phyloP scores from a whole-genome alignment of 1,284 basidiomycete genomes.

The Apiotrichum akiyoshidainum region DNA sequence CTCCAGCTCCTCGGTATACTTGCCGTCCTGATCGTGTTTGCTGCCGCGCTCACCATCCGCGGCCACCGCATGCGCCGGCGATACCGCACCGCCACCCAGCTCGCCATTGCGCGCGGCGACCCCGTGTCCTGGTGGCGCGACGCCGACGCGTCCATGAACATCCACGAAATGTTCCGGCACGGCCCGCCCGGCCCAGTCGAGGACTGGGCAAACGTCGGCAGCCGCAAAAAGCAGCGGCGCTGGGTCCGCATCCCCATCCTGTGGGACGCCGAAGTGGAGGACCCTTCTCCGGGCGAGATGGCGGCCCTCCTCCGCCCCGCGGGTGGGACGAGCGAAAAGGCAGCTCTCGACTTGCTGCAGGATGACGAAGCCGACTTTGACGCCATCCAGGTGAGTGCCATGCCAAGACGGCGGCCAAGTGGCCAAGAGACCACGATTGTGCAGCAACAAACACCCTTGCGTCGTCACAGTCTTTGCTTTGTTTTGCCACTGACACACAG shows the following conservation, averaged over 20 bases:
- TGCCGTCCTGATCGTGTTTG: conserved; percentile 33
- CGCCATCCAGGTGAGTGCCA: background rate
- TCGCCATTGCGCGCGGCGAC: conserved; percentile 40
- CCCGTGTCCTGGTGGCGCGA: conserved; percentile 18
- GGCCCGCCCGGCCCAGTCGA: background rate
- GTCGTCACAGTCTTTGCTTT: background rate
- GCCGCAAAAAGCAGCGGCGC: conserved; percentile 5
- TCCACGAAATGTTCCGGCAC: background rate
- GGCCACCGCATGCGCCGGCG: conserved; percentile 35
- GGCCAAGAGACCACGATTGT: too few species aligned
- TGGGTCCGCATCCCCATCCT: conserved; percentile 31
- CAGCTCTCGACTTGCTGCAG: conserved; percentile 4
- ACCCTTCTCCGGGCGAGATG: background rate
- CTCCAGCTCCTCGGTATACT: conserved; percentile 44
- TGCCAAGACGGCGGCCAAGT: too few species aligned
- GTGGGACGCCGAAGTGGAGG: conserved; percentile 18
- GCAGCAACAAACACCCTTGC: background rate
- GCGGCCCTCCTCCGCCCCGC: background rate
- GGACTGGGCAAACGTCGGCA: conserved; percentile 8
- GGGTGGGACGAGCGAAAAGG: background rate
- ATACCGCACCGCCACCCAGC: conserved; percentile 38
- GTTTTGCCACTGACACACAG: conserved; percentile 3
- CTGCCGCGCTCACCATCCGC: conserved; percentile 31
- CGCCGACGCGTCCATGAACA: conserved; percentile 1
- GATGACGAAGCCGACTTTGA: background rate